Base-by-base conservation (phyloP, 352 stramenopile species). In the Globisporangium takayamanum region DNA sequence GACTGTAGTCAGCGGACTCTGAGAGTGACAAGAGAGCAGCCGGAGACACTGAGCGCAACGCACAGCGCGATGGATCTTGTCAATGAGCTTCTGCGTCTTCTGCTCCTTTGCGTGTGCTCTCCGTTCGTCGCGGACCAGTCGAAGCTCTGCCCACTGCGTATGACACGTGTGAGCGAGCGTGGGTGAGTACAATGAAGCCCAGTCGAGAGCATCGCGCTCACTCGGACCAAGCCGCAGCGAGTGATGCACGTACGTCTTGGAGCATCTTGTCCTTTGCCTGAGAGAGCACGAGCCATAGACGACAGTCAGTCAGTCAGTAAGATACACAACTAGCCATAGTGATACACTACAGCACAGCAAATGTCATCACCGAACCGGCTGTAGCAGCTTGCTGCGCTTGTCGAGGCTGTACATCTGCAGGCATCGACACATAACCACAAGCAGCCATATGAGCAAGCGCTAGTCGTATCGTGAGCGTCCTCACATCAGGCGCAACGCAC, bases 121-220 rank as follows among this genome's bases (percentile, higher is more conserved):
- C 15, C 67, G 64, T 18, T 75, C 60, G 16, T 78, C 60, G 36
- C 76, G 73, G 5, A 84, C 44, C 5, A 22, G 48, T 39, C 66
- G 68, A 18, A 88, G 54, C 25, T 76, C 68, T 61, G 69, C 56
- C 80, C 78, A 88, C 78, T 90, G 22, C 12, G 56, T 22, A 11
- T 42, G 46, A 12, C 30, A 2, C 16, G 59, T 37, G 64, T 20
- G 11, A 49, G 5, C 4, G 18, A 25, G 2, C 30, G 8, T 6
- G 15, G 50, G 50, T 54, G 26, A 41, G 5, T 37, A 6, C 26
- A 37, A 11, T 26, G n/a, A 46, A 5, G 1, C 15, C 3, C 12
- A 22, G 50, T 33, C 39, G 39, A 49, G 28, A 6, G 28, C 28
- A 33, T 33, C 28, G 2, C 28, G 28, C 28, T 33, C 5, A 5